Evolutionary conservation across 1,284 basidiomycete genomes (phyloP), one percentile per base, ranked within the genome.

Genomic region (Apiotrichum veenhuisii): DNA sequence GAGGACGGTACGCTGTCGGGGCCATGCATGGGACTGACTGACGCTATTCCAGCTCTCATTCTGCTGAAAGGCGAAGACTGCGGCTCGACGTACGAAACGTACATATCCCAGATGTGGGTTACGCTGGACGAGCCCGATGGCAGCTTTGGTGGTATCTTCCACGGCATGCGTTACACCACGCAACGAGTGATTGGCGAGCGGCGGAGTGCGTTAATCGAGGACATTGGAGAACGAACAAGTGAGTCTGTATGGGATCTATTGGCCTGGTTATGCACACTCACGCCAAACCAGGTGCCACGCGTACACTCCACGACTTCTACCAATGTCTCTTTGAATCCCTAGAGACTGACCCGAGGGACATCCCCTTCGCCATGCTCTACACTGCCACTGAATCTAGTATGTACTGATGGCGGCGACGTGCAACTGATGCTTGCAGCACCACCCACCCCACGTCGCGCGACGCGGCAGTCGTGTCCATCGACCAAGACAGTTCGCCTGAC

Each of bases 141-240:
- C 15, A 52, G 61, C 1, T 57, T 69, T 44, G 71, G 67, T 0
- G 73, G 73, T 23, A 44, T 76, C 12, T 73, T 70, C 65, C 72
- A 74, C 54, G 70, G 69, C 8, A 74, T 69, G 10, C 64, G 69
- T 26, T 63, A 72, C 17, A 74, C 67, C 0, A 61, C 58, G 0
- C 62, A 66, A 12, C 71, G 71, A 33, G 72, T 74, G 5, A 36
- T 72, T 46, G 61, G 61, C 3, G 65, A 72, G 49, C 48, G 71
- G 23, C 57, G 71, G 7, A 51, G 67, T 30, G 62, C 64, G 0
- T 59, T 68, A 3, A 63, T 73, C 1, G 50, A 68, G 37, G 70
- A 72, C n/a, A 68, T 77, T 61, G 72, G 68, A 4, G 72, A 74
- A 54, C 57, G 72, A 22, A 69, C 72, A 10, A 64, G 71, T 73